phyloP scores from a whole-genome alignment of 352 stramenopile species.

The Plasmopara viticola region DNA sequence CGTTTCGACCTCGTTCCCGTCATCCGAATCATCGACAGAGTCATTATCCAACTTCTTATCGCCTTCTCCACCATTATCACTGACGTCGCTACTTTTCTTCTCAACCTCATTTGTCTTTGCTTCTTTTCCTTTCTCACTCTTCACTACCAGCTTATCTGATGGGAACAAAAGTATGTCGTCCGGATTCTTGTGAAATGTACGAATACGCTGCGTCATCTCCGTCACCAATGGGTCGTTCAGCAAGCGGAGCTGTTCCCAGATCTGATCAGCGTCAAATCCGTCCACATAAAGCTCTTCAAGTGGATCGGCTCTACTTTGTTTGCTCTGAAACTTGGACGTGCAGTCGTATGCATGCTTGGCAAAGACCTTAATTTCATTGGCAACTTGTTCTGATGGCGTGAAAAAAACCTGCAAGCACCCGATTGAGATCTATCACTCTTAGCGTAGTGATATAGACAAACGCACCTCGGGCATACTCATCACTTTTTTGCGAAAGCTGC shows the following conservation, averaged over 20 bases:
- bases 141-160: conserved; percentile 34
- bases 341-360: conserved; percentile 79
- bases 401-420: conserved; percentile 53
- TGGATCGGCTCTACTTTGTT: conserved; percentile 29
- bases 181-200: conserved; percentile 54
- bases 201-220: conserved; percentile 69
- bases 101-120: conserved; percentile 9
- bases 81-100: conserved; percentile 16
- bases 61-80: conserved; percentile 26
- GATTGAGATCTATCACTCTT: no score
- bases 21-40: conserved; percentile 20
- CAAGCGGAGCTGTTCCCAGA: conserved; percentile 83
- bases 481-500: conserved; percentile 61
- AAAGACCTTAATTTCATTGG: conserved; percentile 59
- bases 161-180: conserved; percentile 54
- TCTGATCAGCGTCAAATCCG: conserved; percentile 77
- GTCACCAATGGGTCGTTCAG: conserved; percentile 66
- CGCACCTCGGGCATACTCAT: conserved; percentile 64
- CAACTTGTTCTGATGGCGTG: conserved; percentile 59
- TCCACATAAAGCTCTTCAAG: conserved; percentile 78
- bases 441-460: neutral
- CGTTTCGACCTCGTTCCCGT: conserved; percentile 29
- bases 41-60: conserved; percentile 17
- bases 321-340: conserved; percentile 55
- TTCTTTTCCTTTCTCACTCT: conserved; percentile 23